A percentile compares a stretch with the other conserved stretches of the same genome.
These are phyloP conservation scores for Mallotus nudiflorus DNA, from an alignment of 345 rosid species.

Conservation along the genomic window DNA sequence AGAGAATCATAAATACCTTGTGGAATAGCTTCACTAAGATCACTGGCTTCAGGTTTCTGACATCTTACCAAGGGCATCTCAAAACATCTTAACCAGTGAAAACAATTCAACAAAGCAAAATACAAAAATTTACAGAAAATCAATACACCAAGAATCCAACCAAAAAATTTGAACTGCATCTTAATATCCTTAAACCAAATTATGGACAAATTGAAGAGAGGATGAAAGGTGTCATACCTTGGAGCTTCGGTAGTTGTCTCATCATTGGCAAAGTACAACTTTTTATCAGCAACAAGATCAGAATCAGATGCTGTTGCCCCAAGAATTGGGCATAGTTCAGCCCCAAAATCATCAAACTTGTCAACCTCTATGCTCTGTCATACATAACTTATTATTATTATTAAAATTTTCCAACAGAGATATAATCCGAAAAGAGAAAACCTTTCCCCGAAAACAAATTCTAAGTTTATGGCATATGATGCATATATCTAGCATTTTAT, in stretches of 20 bases:
- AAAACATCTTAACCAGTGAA: constrained; percentile 26
- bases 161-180: too few relatives aligned
- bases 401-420: too few relatives aligned
- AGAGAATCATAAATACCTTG: constrained; percentile 24
- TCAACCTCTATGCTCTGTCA: constrained; percentile 34
- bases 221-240: constrained; percentile 24
- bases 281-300: constrained; percentile 24
- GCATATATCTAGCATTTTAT: neutral
- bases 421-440: too few relatives aligned
- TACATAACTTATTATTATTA: too few relatives aligned
- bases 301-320: constrained; percentile 24
- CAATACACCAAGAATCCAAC: neutral
- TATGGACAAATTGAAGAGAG: neutral
- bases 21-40: constrained; percentile 28
- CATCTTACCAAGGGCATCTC: constrained; percentile 27
- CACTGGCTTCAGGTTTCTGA: constrained; percentile 30
- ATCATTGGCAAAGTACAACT: constrained; percentile 7
- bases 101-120: neutral
- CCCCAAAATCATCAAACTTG: constrained; percentile 51
- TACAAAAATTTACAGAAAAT: too few relatives aligned
- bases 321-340: constrained; percentile 38
- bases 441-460: too few relatives aligned
- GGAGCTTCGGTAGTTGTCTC: constrained; percentile 7
- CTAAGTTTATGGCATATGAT: neutral
- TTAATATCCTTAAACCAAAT: neutral